phyloP scores from a whole-genome alignment of 495 filamentous ascomycete species.

The Apodospora peruviana region DNA sequence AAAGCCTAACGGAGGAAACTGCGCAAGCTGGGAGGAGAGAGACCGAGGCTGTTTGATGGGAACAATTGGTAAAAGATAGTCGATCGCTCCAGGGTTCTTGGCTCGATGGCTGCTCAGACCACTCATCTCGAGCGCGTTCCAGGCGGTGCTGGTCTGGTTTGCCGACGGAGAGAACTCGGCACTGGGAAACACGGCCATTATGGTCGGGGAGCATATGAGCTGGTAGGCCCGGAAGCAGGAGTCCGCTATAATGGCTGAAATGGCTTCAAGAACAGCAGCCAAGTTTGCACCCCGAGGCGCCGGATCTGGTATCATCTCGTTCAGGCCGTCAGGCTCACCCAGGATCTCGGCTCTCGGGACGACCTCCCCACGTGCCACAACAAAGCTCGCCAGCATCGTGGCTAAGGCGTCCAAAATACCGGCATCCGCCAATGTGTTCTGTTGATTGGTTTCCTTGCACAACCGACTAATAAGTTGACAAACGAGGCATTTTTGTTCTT shows the following conservation, averaged over 20 bases:
- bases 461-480: conserved; percentile 59
- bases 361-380: conserved; percentile 60
- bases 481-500: conserved; percentile 60
- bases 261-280: conserved; percentile 70
- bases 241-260: conserved; percentile 70
- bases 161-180: conserved; percentile 19
- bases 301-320: conserved; percentile 45
- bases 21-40: conserved; percentile 16
- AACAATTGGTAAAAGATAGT: conserved; percentile 51
- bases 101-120: conserved; percentile 15
- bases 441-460: conserved; percentile 63
- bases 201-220: conserved; percentile 71
- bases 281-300: conserved; percentile 57
- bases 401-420: conserved; percentile 79
- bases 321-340: conserved; percentile 37
- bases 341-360: conserved; percentile 49
- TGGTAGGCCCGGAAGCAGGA: conserved; percentile 73
- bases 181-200: conserved; percentile 64
- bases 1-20: conserved; percentile 56
- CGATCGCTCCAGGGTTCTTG: conserved; percentile 46
- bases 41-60: conserved; percentile 21
- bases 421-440: conserved; percentile 58
- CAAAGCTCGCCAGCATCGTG: conserved; percentile 67
- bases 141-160: conserved; percentile 22
- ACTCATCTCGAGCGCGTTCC: conserved; percentile 30